Evolutionary conservation across 306 rosid species (phyloP), one percentile per base, ranked within the genome.

Genomic region (Erythrophleum fordii): DNA sequence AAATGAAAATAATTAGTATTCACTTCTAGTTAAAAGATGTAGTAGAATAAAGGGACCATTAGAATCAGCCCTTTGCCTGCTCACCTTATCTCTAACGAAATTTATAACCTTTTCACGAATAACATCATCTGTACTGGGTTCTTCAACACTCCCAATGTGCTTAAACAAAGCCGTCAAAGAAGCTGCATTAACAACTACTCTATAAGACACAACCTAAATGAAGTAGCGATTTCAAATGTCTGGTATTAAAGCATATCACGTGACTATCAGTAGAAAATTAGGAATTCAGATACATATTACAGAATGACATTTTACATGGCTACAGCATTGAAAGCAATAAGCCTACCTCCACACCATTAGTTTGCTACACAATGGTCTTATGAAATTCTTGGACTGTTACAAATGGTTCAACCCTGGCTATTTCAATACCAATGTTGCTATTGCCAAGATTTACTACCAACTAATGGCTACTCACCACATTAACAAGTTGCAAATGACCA

Each of bases 111-210:
- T 96, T 81, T 96, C 99, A 76, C 99, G 99, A 55, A 91, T 89
- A 79, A 61, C 80, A 61, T 96, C 99, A 80, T 90, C 97, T 1
- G 93, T 78, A 80, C 89, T 90, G 62, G 91, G 94, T 80, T 91
- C 99, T 77, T 89, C 99, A 82, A 85, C 97, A 88, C 89, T 90
- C 52, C 93, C 96, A 83, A 93, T 85, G 87, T 96, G 97, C 93
- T 96, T 96, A 86, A 93, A 96, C 86, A 96, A 89, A 62, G 97
- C 92, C n/a, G 99, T 88, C 98, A 96, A 84, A n/a, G 98, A 96
- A 86, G 93, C 99, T 96, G 88, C 92, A 86, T 62, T 69, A 85
- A 81, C 84, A 85, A 92, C 60, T 58, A 76, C 52, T 41, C 34
- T 64, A 82, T 84, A 8, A 84, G 80, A 79, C 61, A 77, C 26